Evolutionary conservation across 2,329 filamentous ascomycete genomes (phyloP).

Genomic region (Botryotinia convoluta): DNA sequence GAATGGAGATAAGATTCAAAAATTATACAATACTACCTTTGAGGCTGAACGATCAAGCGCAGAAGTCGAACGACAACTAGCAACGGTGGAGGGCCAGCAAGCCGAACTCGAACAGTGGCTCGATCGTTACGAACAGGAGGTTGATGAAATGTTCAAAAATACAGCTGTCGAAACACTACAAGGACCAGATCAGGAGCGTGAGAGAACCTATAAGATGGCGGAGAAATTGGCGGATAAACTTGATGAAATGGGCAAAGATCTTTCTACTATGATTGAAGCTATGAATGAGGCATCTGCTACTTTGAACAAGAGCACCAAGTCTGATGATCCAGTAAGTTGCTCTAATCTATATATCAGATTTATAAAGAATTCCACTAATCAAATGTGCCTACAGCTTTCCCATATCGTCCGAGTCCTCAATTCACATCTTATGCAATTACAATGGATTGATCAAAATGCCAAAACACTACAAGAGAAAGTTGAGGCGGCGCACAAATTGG

Average conservation of each 20-base stretch:
- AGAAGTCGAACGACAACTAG: constrained; percentile 90
- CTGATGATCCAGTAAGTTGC: constrained; percentile 75
- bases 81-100: constrained; percentile 87
- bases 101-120: constrained; percentile 85
- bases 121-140: constrained; percentile 86
- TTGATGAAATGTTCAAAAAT: constrained; percentile 82
- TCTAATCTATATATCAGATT: not conserved
- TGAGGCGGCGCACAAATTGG: constrained; percentile 74
- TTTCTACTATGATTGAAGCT: constrained; percentile 96
- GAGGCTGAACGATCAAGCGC: constrained; percentile 90
- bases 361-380: constrained; percentile 22
- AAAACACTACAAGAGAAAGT: constrained; percentile 81
- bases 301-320: constrained; percentile 83
- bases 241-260: constrained; percentile 89
- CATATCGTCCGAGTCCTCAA: constrained; percentile 96
- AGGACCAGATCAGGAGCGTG: constrained; percentile 91
- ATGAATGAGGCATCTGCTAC: constrained; percentile 92
- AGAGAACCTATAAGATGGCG: constrained; percentile 92
- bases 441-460: constrained; percentile 88
- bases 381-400: constrained; percentile 60
- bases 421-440: constrained; percentile 84
- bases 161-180: constrained; percentile 77
- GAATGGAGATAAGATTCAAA: constrained; percentile 92
- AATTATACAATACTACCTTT: constrained; percentile 85
- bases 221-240: constrained; percentile 89